Evolutionary conservation across 768 basidiomycete species (phyloP).

Genomic region (Boletellus emodensis): DNA sequence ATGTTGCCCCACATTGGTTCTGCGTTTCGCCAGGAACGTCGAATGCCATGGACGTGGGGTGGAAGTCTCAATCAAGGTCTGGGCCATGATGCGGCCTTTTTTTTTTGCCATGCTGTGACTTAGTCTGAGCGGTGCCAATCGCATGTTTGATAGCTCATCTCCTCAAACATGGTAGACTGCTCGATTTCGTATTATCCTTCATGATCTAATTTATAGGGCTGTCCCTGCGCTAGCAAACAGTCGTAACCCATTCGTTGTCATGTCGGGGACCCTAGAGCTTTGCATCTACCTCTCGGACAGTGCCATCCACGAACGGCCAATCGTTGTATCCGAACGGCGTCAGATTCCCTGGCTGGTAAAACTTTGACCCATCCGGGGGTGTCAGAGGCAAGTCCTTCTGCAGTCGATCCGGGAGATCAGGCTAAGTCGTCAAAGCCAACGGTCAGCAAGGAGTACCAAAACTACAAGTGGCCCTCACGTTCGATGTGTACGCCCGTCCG

Average conservation of each 20-base stretch:
- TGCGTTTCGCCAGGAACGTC: background rate
- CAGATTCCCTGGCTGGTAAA: slow-evolving; percentile 24
- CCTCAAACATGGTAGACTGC: no score
- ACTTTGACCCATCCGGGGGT: slow-evolving; percentile 17
- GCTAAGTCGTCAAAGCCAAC: slow-evolving; percentile 12
- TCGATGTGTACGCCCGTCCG: slow-evolving; percentile 16
- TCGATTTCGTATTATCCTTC: background rate
- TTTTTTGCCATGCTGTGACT: no score
- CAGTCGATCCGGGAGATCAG: slow-evolving; percentile 28
- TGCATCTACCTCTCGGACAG: background rate
- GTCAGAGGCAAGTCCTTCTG: slow-evolving; percentile 16
- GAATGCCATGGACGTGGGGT: background rate
- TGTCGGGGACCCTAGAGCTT: background rate
- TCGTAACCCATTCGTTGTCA: no score
- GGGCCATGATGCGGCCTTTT: no score
- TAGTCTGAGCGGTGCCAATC: no score
- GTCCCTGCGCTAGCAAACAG: no score
- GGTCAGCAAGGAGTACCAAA: background rate
- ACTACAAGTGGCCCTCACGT: background rate
- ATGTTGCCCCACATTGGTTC: background rate
- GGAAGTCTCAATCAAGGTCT: no score
- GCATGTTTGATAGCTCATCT: no score
- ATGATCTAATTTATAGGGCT: no score
- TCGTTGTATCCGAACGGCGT: slow-evolving; percentile 28
- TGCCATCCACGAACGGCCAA: slow-evolving; percentile 18